These are phyloP conservation scores for Paecilomyces niveus DNA, from an alignment of 2,329 filamentous ascomycete genomes.

Conservation along the genomic window DNA sequence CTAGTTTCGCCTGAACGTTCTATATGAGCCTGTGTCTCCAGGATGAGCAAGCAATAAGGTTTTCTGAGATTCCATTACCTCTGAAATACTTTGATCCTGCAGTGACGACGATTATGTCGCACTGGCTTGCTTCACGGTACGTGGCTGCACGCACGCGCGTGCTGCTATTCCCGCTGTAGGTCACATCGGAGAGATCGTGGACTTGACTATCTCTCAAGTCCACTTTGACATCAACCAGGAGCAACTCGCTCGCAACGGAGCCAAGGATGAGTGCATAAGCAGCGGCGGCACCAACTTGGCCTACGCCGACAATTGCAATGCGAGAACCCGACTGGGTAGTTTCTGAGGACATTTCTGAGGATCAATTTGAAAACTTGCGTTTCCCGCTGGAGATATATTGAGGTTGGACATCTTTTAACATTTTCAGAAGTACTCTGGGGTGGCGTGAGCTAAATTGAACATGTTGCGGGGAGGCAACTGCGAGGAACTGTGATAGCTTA, in stretches of 20 bases:
- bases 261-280: slow-evolving; percentile 47
- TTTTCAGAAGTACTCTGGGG: neutral
- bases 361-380: neutral
- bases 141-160: slow-evolving; percentile 40
- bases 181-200: slow-evolving; percentile 46
- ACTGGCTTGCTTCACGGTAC: slow-evolving; percentile 44
- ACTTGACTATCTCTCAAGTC: slow-evolving; percentile 42
- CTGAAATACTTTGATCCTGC: slow-evolving; percentile 46
- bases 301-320: slow-evolving; percentile 47
- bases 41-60: neutral
- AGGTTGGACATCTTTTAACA: too few species aligned
- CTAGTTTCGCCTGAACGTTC: slow-evolving; percentile 34
- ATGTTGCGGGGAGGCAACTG: neutral
- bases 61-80: slow-evolving; percentile 25
- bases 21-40: neutral
- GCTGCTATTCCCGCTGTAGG: slow-evolving; percentile 23
- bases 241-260: slow-evolving; percentile 44
- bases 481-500: neutral
- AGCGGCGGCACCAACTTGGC: slow-evolving; percentile 29
- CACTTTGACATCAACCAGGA: slow-evolving; percentile 46
- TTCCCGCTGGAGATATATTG: neutral
- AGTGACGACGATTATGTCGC: slow-evolving; percentile 49
- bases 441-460: neutral
- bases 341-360: neutral
- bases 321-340: neutral